A percentile compares a stretch with the other conserved stretches of the same genome.
phyloP scores from a whole-genome alignment of 139 green algal genomes.

The Mesostigma viride region DNA sequence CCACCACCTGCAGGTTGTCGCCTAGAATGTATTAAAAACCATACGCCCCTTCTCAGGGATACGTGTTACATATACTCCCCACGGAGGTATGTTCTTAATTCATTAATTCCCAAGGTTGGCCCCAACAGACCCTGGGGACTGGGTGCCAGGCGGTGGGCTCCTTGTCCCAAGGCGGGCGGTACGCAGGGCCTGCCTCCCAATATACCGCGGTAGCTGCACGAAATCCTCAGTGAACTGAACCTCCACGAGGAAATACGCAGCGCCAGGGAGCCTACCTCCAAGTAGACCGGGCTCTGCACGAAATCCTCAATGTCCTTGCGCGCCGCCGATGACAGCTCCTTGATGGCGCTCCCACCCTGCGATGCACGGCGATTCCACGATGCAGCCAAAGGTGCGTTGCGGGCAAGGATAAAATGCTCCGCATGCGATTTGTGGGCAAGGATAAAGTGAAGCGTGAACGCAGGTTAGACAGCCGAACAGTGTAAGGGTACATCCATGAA shows the following conservation, averaged over 20 bases:
- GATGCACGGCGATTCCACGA: no score
- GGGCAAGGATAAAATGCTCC: no score
- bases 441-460: no score
- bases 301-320: slow-evolving; percentile 39
- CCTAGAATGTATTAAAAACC: no score
- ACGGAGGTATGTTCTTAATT: no score
- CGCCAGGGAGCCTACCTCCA: slow-evolving; percentile 19
- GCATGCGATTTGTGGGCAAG: no score
- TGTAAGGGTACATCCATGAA: no score
- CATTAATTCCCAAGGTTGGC: not conserved
- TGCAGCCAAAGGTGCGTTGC: no score
- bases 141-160: not conserved
- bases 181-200: not conserved
- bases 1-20: no score
- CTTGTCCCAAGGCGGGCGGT: not conserved
- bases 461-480: no score
- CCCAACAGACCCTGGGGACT: not conserved
- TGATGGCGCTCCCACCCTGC: slow-evolving; percentile 27
- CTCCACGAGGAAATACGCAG: not conserved
- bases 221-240: not conserved
- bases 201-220: not conserved
- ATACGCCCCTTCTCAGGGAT: no score
- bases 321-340: slow-evolving; percentile 32
- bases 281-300: slow-evolving; percentile 25
- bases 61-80: no score